Conservation (phyloP, 2,329 filamentous ascomycete genomes). For the Trichoderma pleuroti region DNA sequence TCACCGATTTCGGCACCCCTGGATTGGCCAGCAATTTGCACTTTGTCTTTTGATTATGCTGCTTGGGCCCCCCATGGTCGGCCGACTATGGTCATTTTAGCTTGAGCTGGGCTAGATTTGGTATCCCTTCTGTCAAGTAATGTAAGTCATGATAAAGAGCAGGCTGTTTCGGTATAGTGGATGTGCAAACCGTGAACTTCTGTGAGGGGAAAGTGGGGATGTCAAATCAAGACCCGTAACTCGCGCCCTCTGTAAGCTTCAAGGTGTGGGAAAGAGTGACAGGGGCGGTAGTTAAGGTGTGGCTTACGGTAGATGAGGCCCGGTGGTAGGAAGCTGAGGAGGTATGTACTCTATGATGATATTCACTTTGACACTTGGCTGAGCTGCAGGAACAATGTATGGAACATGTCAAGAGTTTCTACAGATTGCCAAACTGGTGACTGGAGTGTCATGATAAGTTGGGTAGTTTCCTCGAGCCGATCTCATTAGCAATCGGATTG, state of each 20-base stretch:
- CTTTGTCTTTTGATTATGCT: background rate
- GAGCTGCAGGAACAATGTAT: background rate
- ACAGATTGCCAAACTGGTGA: background rate
- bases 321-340: background rate
- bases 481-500: background rate
- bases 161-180: constrained; percentile 3
- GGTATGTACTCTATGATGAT: background rate
- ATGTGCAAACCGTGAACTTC: background rate
- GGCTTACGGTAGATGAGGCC: background rate
- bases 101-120: background rate
- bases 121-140: background rate
- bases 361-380: background rate
- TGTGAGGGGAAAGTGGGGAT: constrained; percentile 5
- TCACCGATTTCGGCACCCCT: background rate
- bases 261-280: background rate
- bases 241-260: background rate
- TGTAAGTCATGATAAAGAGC: background rate
- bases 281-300: background rate
- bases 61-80: background rate
- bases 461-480: background rate
- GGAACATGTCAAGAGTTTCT: background rate
- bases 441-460: background rate
- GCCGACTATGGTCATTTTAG: background rate
- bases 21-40: background rate
- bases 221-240: background rate